Evolutionary conservation across 441 rosid species (phyloP).

Genomic region (Croton laevigatus): DNA sequence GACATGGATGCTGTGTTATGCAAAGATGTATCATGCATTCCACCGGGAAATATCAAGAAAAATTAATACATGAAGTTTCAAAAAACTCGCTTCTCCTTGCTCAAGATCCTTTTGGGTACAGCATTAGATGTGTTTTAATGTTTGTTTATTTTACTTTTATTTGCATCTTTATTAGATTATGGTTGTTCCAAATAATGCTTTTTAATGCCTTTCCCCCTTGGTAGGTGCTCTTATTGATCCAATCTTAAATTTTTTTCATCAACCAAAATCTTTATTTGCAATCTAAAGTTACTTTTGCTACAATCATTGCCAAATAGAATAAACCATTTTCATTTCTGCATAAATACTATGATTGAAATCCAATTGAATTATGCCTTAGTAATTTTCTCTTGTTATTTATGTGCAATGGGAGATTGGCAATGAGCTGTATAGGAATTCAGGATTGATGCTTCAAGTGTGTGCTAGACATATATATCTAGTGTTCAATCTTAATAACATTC

Average conservation of each 20-base stretch:
- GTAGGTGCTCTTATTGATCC: neutral
- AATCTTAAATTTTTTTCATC: neutral
- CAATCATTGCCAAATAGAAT: neutral
- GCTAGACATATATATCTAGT: neutral
- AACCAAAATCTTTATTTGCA: neutral
- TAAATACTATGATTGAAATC: neutral
- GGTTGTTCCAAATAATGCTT: neutral
- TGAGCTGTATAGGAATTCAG: neutral
- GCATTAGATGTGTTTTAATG: neutral
- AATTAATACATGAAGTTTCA: conserved; percentile 50
- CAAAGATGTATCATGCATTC: conserved; percentile 65
- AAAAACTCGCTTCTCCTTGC: conserved; percentile 59
- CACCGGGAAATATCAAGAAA: conserved; percentile 44
- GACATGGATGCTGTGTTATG: conserved; percentile 81
- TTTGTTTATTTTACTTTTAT: neutral
- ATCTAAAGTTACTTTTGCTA: neutral
- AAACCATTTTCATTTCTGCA: neutral
- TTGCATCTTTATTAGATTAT: neutral
- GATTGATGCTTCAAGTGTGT: neutral
- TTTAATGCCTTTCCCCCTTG: neutral
- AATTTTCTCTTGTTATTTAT: neutral
- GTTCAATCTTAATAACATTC: too few relatives aligned
- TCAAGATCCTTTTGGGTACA: conserved; percentile 83
- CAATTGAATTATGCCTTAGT: neutral
- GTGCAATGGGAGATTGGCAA: neutral